These are phyloP conservation scores for Penicillium sp. DNA, from an alignment of 2,329 filamentous ascomycete species.

Conservation along the genomic window DNA sequence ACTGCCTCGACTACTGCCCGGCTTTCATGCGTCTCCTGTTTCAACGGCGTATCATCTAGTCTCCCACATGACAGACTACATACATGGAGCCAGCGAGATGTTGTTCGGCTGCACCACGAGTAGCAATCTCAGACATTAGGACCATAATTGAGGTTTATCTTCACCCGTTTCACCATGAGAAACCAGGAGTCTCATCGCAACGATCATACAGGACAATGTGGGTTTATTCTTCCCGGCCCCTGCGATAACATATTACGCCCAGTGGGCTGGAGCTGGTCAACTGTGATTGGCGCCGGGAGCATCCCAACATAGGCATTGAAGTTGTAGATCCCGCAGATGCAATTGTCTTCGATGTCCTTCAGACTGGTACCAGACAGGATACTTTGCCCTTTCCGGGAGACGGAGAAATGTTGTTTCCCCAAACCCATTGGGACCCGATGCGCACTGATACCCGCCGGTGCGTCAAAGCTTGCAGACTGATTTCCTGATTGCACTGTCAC, in stretches of 20 bases:
- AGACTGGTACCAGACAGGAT: conserved; percentile 52
- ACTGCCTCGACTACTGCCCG: too few relatives aligned
- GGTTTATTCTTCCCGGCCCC: conserved; percentile 12
- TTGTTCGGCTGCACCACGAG: too few relatives aligned
- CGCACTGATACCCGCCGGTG: conserved; percentile 50
- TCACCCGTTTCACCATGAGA: too few relatives aligned
- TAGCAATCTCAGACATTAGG: too few relatives aligned
- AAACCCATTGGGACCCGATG: conserved; percentile 52
- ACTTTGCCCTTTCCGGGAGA: conserved; percentile 45
- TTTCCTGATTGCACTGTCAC: conserved; percentile 52
- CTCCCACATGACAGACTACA: too few relatives aligned
- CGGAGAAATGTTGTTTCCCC: conserved; percentile 51
- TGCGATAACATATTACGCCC: conserved; percentile 33
- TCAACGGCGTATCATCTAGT: too few relatives aligned
- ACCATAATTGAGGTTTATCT: too few relatives aligned
- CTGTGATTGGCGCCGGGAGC: conserved; percentile 40
- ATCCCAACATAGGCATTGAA: conserved; percentile 60
- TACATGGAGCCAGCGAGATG: too few relatives aligned
- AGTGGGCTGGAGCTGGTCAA: conserved; percentile 42
- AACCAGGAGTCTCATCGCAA: too few relatives aligned
- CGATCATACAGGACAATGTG: too few relatives aligned
- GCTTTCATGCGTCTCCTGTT: too few relatives aligned
- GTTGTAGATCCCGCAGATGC: conserved; percentile 57
- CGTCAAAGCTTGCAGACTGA: conserved; percentile 48
- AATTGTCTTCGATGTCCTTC: conserved; percentile 54